These are phyloP conservation scores for Adansonia madagascariensis DNA, from an alignment of 441 rosid species.

Conservation along the genomic window DNA sequence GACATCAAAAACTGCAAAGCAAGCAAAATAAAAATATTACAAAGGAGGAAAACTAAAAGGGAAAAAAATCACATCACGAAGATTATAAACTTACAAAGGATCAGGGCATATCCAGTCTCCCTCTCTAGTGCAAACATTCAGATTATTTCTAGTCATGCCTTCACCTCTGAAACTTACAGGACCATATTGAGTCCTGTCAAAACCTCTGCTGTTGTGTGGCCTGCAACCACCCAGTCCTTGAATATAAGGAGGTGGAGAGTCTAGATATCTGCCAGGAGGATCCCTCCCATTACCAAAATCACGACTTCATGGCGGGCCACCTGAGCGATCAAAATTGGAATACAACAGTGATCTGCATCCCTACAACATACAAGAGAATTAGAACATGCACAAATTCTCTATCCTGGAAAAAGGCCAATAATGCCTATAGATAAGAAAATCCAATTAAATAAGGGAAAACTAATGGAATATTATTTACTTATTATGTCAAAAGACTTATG, in stretches of 20 bases:
- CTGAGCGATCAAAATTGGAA: constrained; percentile 60
- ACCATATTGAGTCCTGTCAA: constrained; percentile 66
- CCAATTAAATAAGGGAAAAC: constrained; percentile 4
- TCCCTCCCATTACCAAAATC: constrained; percentile 53
- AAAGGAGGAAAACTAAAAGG: not conserved
- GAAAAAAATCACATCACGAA: not conserved
- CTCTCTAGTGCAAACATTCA: constrained; percentile 48
- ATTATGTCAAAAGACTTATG: not conserved
- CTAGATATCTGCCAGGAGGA: constrained; percentile 61
- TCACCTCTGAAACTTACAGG: constrained; percentile 61
- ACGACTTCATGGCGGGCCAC: constrained; percentile 53
- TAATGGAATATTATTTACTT: not conserved
- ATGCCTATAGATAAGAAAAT: constrained; percentile 39
- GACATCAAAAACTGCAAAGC: not conserved
- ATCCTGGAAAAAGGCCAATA: constrained; percentile 57
- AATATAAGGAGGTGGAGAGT: constrained; percentile 62
- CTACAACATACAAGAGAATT: constrained; percentile 67
- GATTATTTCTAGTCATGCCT: constrained; percentile 53
- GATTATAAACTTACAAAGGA: constrained; percentile 55
- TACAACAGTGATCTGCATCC: constrained; percentile 57
- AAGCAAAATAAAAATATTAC: not conserved
- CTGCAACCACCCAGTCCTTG: constrained; percentile 66
- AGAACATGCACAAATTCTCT: constrained; percentile 76
- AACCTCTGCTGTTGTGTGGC: constrained; percentile 56
- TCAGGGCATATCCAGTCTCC: constrained; percentile 71